Conservation (phyloP, 441 rosid genomes). For the Pelargonium fulgidum region DNA sequence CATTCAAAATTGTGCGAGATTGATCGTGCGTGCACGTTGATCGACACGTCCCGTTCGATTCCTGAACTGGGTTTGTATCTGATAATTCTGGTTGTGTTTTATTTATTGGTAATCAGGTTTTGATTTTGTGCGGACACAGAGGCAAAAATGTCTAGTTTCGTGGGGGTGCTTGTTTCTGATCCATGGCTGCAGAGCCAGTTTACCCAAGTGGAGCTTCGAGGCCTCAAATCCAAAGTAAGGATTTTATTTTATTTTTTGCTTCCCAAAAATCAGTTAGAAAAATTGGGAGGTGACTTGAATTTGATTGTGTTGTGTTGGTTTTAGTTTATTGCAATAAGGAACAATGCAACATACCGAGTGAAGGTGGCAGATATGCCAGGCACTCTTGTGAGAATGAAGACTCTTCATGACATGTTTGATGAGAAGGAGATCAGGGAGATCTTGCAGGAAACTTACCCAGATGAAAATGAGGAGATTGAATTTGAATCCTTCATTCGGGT, state of each 20-base stretch:
- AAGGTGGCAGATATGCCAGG: slow-evolving; percentile 64
- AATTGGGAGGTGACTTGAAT: slow-evolving; percentile 13
- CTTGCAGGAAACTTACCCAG: slow-evolving; percentile 38
- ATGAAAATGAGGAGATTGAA: slow-evolving; percentile 59
- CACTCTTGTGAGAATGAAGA: slow-evolving; percentile 56
- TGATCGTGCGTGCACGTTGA: slow-evolving; percentile 19
- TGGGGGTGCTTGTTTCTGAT: slow-evolving; percentile 90
- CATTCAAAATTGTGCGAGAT: background rate
- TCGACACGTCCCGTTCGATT: background rate
- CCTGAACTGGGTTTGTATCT: slow-evolving; percentile 22
- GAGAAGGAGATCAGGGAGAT: slow-evolving; percentile 66
- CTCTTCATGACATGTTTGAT: slow-evolving; percentile 46
- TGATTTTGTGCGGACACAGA: slow-evolving; percentile 1
- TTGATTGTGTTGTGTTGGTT: slow-evolving; percentile 9
- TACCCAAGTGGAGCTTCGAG: slow-evolving; percentile 94
- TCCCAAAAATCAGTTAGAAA: too few species aligned
- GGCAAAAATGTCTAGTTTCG: slow-evolving; percentile 69
- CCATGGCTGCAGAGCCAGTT: slow-evolving; percentile 97
- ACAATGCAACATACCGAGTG: slow-evolving; percentile 39
- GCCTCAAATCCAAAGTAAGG: slow-evolving; percentile 79
- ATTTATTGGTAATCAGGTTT: background rate
- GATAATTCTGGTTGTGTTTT: background rate
- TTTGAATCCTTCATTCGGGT: slow-evolving; percentile 88
- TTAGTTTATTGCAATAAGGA: slow-evolving; percentile 63
- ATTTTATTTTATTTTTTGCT: background rate